A percentile compares a stretch with the other conserved stretches of the same genome.
Evolutionary conservation across 2,329 filamentous ascomycete species (phyloP).

Genomic region (Calonectria naviculata): DNA sequence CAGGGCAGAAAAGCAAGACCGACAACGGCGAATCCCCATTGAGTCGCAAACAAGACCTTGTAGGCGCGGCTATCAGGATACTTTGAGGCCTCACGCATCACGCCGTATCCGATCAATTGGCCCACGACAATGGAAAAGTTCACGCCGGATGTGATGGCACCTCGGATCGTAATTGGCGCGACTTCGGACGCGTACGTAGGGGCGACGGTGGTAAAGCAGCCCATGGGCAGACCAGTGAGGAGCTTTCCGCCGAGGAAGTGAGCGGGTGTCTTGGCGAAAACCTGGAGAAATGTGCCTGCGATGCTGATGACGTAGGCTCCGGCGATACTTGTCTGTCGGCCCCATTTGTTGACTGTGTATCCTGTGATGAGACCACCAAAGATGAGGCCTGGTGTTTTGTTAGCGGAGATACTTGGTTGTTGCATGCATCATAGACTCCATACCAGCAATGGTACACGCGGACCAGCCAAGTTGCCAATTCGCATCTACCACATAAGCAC

Average conservation of each 20-base stretch:
- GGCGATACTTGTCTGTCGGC: not conserved
- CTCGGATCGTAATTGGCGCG: slow-evolving; percentile 37
- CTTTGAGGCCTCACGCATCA: slow-evolving; percentile 37
- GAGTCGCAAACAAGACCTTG: slow-evolving; percentile 43
- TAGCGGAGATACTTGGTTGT: not conserved
- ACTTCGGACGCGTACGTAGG: slow-evolving; percentile 38
- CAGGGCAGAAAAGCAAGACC: slow-evolving; percentile 43
- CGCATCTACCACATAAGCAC: slow-evolving; percentile 14
- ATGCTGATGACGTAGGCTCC: not conserved
- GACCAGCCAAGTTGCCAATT: slow-evolving; percentile 17
- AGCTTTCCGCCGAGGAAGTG: slow-evolving; percentile 13
- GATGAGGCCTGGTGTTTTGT: not conserved
- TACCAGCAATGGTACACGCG: not conserved
- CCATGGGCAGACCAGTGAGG: slow-evolving; percentile 24
- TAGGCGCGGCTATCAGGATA: slow-evolving; percentile 38
- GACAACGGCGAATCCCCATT: slow-evolving; percentile 44
- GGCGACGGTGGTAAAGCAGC: slow-evolving; percentile 32
- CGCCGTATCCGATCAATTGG: slow-evolving; percentile 33
- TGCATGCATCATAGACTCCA: not conserved
- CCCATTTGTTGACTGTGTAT: slow-evolving; percentile 1
- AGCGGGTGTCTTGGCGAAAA: not conserved
- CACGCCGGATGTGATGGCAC: slow-evolving; percentile 35
- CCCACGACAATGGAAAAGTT: slow-evolving; percentile 39
- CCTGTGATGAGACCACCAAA: slow-evolving; percentile 3
- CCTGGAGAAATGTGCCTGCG: slow-evolving; percentile 13